A percentile compares a stretch with the other conserved stretches of the same genome.
phyloP scores from a whole-genome alignment of 2,329 filamentous ascomycete species.

The Aspergillus niger region DNA sequence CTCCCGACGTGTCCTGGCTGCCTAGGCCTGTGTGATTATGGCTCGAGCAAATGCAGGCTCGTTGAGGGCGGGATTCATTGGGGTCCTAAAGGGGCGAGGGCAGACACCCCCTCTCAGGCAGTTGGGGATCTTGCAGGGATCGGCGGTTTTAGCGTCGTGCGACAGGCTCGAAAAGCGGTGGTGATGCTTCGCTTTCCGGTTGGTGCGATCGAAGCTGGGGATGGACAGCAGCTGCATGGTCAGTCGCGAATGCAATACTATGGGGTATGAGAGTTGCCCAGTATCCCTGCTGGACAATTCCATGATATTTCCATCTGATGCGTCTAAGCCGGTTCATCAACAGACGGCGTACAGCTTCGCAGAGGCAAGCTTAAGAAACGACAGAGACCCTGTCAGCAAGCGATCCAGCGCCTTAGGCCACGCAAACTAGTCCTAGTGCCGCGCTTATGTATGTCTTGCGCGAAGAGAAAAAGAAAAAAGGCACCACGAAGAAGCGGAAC shows the following conservation, averaged over 20 bases:
- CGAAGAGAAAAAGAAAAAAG: not conserved
- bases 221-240: not conserved
- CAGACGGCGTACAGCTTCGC: not conserved
- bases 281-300: not conserved
- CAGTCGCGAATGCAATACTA: not conserved
- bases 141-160: conserved; percentile 1
- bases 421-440: not conserved
- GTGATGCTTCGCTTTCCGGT: not conserved
- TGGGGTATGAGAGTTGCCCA: not conserved
- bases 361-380: not conserved
- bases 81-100: conserved; percentile 2
- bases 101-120: not conserved
- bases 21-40: conserved; percentile 1
- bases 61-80: not conserved
- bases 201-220: not conserved
- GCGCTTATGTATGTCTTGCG: conserved; percentile 5
- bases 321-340: not conserved
- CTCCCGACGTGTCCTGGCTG: not conserved
- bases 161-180: not conserved
- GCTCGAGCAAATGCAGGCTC: not conserved
- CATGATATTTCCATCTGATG: not conserved
- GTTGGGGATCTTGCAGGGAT: conserved; percentile 7
- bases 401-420: not conserved
- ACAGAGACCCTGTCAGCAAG: not conserved
- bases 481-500: not conserved